Conservation (phyloP, 1,284 basidiomycete genomes). For the Malassezia caprae region DNA sequence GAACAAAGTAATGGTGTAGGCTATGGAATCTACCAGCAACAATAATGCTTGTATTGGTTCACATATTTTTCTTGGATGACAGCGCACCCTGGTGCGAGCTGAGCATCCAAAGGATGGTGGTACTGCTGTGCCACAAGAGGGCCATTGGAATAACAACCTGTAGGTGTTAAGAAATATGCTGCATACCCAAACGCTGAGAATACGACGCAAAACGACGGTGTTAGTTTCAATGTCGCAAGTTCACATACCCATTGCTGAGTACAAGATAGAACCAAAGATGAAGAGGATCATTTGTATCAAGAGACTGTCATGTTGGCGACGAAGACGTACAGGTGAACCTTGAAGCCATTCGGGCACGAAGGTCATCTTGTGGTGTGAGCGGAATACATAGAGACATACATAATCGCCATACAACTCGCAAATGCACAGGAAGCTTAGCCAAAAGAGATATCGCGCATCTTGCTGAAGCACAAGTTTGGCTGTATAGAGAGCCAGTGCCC, state of each 20-base stretch:
- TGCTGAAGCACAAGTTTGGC: constrained; percentile 23
- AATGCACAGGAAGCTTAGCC: constrained; percentile 29
- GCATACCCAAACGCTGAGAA: constrained; percentile 7
- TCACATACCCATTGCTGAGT: constrained; percentile 10
- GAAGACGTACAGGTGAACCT: constrained; percentile 11
- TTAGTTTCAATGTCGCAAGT: not conserved
- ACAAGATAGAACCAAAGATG: constrained; percentile 12
- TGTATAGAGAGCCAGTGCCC: constrained; percentile 33
- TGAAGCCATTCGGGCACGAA: constrained; percentile 40
- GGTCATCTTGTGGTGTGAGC: constrained; percentile 28
- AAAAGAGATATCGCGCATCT: constrained; percentile 32
- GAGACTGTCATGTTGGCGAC: constrained; percentile 1
- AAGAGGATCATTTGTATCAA: constrained; percentile 3
- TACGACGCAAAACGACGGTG: not conserved
- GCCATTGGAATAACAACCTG: constrained; percentile 7
- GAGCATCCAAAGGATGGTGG: not conserved
- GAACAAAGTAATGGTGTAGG: not conserved
- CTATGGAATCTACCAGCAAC: not conserved
- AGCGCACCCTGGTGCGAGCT: not conserved
- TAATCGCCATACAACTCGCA: constrained; percentile 38
- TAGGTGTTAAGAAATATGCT: not conserved
- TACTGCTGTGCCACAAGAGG: not conserved
- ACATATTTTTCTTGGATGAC: not conserved
- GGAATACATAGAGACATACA: not conserved
- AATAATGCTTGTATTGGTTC: not conserved